These are phyloP conservation scores for Celoporthe dispersa DNA, from an alignment of 2,329 filamentous ascomycete genomes.

Conservation along the genomic window DNA sequence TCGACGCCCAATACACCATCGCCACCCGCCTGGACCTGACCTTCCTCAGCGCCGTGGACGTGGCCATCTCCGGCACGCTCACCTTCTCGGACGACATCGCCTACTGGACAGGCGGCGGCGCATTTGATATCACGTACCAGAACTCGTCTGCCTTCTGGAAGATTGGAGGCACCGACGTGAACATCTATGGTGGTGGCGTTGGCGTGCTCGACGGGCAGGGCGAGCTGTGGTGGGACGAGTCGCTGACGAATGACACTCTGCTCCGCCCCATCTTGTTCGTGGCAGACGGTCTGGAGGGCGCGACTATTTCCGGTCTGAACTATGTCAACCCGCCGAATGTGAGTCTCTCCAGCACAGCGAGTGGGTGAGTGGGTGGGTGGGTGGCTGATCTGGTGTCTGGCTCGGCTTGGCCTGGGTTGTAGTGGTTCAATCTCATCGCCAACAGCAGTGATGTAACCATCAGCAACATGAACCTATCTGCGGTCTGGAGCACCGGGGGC, in stretches of 20 bases:
- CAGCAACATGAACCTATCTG: conserved; percentile 52
- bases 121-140: conserved; percentile 60
- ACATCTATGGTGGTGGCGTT: conserved; percentile 55
- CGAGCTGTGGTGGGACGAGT: conserved; percentile 58
- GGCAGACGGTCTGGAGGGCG: conserved; percentile 53
- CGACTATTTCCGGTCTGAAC: conserved; percentile 54
- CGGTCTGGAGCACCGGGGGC: conserved; percentile 45
- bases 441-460: conserved; percentile 59
- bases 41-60: conserved; percentile 59
- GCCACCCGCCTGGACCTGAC: conserved; percentile 61
- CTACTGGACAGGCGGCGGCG: conserved; percentile 58
- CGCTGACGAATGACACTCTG: conserved; percentile 53
- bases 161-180: conserved; percentile 60
- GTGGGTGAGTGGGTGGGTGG: too few relatives aligned
- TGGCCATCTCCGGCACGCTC: conserved; percentile 47
- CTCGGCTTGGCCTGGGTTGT: not conserved
- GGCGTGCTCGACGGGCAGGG: conserved; percentile 63
- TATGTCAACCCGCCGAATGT: conserved; percentile 59
- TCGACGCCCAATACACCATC: conserved; percentile 58
- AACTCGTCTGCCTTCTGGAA: conserved; percentile 63
- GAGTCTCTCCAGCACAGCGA: too few relatives aligned
- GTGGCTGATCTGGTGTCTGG: not conserved
- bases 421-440: conserved; percentile 59
- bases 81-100: conserved; percentile 59
- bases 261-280: conserved; percentile 60